Evolutionary conservation across 2,329 filamentous ascomycete species (phyloP).

Genomic region (Microdochium nivale): DNA sequence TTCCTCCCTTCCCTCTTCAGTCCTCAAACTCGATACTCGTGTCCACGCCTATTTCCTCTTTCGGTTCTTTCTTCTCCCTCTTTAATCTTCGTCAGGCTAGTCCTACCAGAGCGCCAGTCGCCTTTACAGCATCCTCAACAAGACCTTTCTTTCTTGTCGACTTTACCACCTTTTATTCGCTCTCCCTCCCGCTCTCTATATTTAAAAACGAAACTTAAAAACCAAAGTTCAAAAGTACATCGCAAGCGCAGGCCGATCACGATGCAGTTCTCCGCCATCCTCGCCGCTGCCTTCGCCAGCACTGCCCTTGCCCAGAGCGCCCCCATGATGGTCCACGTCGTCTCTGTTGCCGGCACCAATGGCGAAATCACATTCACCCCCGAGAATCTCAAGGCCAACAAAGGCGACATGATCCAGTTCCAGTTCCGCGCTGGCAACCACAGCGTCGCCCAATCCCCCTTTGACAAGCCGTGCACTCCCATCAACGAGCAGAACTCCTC

Average conservation of each 20-base stretch:
- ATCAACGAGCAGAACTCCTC: constrained; percentile 43
- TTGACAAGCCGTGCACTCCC: constrained; percentile 61
- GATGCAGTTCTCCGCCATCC: background rate
- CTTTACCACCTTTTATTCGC: background rate
- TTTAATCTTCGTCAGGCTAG: background rate
- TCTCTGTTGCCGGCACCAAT: constrained; percentile 53
- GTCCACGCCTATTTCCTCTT: background rate
- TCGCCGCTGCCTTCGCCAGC: background rate
- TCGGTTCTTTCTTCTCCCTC: background rate
- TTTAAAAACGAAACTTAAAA: background rate
- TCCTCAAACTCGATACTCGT: background rate
- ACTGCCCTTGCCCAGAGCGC: constrained; percentile 34
- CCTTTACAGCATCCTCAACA: background rate
- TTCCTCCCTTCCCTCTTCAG: background rate
- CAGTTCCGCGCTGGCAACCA: constrained; percentile 64
- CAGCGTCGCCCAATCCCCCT: constrained; percentile 70
- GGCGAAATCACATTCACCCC: constrained; percentile 55
- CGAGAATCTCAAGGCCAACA: constrained; percentile 52
- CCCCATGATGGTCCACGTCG: constrained; percentile 52
- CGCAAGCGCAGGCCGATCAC: background rate
- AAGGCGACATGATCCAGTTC: constrained; percentile 59
- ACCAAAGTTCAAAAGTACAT: background rate
- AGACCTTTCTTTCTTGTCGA: background rate
- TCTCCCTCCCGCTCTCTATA: background rate
- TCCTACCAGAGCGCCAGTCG: background rate